Conservation (phyloP, 2,329 filamentous ascomycete genomes). For the Emergomyces orientalis region DNA sequence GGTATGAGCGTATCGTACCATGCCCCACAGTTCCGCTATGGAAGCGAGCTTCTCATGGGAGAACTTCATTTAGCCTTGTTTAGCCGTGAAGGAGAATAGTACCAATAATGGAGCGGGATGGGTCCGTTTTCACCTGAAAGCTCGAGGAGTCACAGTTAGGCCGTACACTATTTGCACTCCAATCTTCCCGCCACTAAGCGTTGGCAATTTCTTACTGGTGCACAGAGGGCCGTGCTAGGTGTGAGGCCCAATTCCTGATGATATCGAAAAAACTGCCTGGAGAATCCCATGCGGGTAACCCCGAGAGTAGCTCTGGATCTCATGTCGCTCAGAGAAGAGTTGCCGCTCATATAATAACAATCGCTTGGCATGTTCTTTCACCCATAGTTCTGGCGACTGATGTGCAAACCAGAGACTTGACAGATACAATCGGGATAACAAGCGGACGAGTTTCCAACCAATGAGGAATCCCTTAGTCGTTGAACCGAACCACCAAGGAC, state of each 20-base stretch:
- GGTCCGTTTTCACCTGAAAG: not conserved
- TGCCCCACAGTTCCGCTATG: not conserved
- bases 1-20: not conserved
- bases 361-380: not conserved
- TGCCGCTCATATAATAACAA: not conserved
- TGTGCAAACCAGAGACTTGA: not conserved
- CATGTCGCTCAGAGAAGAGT: not conserved
- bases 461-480: not conserved
- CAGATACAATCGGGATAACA: not conserved
- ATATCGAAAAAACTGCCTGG: not conserved
- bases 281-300: not conserved
- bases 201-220: not conserved
- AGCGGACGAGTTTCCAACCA: not conserved
- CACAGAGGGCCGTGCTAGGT: not conserved
- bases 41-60: not conserved
- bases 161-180: not conserved
- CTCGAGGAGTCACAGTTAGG: not conserved
- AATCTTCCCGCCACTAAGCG: not conserved
- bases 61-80: not conserved
- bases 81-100: not conserved
- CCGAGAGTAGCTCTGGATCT: not conserved
- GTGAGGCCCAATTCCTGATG: not conserved
- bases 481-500: not conserved
- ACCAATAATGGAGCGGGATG: not conserved
- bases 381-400: not conserved